A percentile compares a stretch with the other conserved stretches of the same genome.
Conservation (phyloP, 768 basidiomycete genomes). For the Serendipita indica region DNA sequence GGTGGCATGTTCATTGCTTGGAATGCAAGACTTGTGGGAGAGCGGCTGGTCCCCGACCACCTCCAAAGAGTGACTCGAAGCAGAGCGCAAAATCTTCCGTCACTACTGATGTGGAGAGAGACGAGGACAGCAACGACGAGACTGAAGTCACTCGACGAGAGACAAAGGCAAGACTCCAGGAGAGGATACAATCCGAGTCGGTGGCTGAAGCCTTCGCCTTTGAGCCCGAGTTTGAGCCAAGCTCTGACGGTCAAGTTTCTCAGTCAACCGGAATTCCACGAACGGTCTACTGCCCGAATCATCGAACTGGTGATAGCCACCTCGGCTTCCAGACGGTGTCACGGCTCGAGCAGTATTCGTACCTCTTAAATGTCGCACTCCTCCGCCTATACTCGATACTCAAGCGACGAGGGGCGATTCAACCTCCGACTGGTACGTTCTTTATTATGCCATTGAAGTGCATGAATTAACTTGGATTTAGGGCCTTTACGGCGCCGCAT, state of each 20-base stretch:
- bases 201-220: background rate
- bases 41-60: constrained; percentile 38
- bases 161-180: background rate
- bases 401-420: constrained; percentile 80
- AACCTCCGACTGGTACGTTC: constrained; percentile 25
- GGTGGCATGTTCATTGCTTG: constrained; percentile 95
- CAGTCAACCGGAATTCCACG: background rate
- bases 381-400: constrained; percentile 75
- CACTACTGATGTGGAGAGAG: background rate
- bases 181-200: background rate
- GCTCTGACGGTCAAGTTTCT: background rate
- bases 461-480: background rate
- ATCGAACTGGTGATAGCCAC: constrained; percentile 51
- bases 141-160: background rate
- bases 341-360: constrained; percentile 93
- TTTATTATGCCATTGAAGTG: background rate
- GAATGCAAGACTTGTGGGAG: constrained; percentile 74
- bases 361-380: constrained; percentile 88
- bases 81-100: background rate
- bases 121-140: constrained; percentile 20
- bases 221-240: background rate
- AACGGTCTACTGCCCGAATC: constrained; percentile 56
- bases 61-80: constrained; percentile 42
- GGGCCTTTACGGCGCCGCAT: background rate
- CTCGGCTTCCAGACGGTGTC: constrained; percentile 87